Conservation (phyloP, 163 green algal genomes). For the Chloromonas sp. region DNA sequence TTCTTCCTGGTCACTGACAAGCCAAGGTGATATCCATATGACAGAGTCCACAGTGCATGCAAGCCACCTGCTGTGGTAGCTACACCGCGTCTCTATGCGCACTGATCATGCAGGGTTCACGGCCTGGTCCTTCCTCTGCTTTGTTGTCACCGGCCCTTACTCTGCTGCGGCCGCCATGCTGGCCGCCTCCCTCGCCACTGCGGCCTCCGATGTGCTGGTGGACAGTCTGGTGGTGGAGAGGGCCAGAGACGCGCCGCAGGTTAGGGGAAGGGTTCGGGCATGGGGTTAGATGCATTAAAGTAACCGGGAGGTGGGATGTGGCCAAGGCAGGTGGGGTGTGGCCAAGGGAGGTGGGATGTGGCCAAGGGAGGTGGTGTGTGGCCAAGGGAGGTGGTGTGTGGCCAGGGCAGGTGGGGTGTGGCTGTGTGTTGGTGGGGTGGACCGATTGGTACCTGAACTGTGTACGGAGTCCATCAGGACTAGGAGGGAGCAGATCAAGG, state of each 20-base stretch:
- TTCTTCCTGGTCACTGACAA: too few relatives aligned
- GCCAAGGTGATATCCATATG: too few relatives aligned
- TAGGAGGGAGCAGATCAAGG: too few relatives aligned
- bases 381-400: not conserved
- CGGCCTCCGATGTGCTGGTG: slow-evolving; percentile 85
- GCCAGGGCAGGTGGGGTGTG: not conserved
- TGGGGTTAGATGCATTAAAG: too few relatives aligned
- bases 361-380: too few relatives aligned
- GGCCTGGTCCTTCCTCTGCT: slow-evolving; percentile 11
- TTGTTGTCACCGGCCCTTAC: slow-evolving; percentile 11
- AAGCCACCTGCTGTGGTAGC: too few relatives aligned
- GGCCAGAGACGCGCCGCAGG: slow-evolving; percentile 49
- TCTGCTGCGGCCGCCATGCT: slow-evolving; percentile 50
- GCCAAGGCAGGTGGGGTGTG: not conserved
- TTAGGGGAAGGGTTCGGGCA: not conserved
- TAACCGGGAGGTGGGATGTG: not conserved
- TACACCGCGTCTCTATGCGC: too few relatives aligned
- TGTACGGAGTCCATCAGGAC: too few relatives aligned
- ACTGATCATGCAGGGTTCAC: not conserved
- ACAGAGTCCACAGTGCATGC: too few relatives aligned
- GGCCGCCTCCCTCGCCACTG: slow-evolving; percentile 56
- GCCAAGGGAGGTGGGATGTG: not conserved
- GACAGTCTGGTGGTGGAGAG: slow-evolving; percentile 92
- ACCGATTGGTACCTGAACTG: too few relatives aligned
- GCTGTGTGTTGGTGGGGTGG: too few relatives aligned